Conservation (phyloP, 2,329 filamentous ascomycete species). For the Didymella glomerata region DNA sequence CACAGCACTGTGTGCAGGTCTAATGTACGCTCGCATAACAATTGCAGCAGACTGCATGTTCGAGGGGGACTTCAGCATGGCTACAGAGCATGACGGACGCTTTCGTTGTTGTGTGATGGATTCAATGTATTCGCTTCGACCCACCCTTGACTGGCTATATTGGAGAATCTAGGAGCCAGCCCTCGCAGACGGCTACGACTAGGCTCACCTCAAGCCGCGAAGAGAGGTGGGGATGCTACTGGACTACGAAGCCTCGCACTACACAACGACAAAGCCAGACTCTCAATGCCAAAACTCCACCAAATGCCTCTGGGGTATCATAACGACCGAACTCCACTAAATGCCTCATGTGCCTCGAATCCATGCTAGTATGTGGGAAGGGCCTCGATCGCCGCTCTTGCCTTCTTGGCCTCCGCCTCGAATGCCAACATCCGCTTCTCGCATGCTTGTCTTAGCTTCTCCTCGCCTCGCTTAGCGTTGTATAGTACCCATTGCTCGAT, state of each 20-base stretch:
- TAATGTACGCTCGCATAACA: too few relatives aligned
- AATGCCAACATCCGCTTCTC: conserved; percentile 84
- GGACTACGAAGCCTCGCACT: background rate
- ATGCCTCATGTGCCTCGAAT: conserved; percentile 2
- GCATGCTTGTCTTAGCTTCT: conserved; percentile 79
- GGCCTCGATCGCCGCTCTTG: conserved; percentile 77
- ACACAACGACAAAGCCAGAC: conserved; percentile 1
- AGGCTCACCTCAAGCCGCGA: conserved; percentile 32
- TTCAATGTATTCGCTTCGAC: conserved; percentile 19
- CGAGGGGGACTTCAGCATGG: too few relatives aligned
- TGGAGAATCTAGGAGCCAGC: conserved; percentile 31
- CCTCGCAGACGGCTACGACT: conserved; percentile 30
- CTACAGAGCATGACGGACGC: too few relatives aligned
- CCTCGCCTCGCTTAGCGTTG: conserved; percentile 82
- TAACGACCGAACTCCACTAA: conserved; percentile 25
- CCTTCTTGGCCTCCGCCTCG: conserved; percentile 81
- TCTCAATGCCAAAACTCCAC: conserved; percentile 10
- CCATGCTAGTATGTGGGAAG: conserved; percentile 28
- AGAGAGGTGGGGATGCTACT: conserved; percentile 15
- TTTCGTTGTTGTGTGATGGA: background rate
- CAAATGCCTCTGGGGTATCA: conserved; percentile 33
- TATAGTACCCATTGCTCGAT: conserved; percentile 91
- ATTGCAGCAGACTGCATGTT: too few relatives aligned
- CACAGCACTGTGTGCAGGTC: too few relatives aligned
- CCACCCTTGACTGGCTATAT: conserved; percentile 29